Conservation (phyloP, 345 rosid species). For the Eucalyptus victrix region DNA sequence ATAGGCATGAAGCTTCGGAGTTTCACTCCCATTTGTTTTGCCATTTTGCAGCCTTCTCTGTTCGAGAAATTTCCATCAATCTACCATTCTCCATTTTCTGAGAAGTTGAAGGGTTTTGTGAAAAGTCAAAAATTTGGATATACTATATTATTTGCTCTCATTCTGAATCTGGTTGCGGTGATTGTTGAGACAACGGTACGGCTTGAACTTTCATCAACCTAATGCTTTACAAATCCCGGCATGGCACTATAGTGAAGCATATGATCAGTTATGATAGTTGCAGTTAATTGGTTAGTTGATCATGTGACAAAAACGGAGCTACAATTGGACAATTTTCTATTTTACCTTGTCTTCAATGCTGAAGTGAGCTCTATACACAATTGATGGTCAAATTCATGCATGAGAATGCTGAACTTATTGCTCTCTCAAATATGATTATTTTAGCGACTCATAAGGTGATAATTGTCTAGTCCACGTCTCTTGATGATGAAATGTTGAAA, state of each 20-base stretch:
- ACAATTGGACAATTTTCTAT: neutral
- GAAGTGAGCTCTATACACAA: neutral
- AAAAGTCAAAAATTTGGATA: slow-evolving; percentile 67
- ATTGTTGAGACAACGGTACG: slow-evolving; percentile 91
- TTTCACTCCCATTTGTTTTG: neutral
- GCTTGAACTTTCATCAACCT: neutral
- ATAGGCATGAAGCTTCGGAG: neutral
- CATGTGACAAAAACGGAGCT: neutral
- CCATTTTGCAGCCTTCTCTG: slow-evolving; percentile 56
- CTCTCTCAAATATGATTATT: neutral
- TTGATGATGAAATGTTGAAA: neutral
- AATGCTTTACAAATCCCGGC: neutral
- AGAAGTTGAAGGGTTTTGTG: slow-evolving; percentile 62
- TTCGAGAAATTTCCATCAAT: slow-evolving; percentile 49
- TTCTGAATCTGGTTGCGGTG: slow-evolving; percentile 75
- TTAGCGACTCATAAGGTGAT: neutral
- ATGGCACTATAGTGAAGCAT: neutral
- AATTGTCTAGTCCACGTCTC: neutral
- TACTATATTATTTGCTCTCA: slow-evolving; percentile 55
- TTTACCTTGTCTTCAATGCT: neutral
- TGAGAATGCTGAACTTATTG: neutral
- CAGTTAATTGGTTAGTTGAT: neutral
- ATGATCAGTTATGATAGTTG: neutral
- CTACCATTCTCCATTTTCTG: slow-evolving; percentile 59
- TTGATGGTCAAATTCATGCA: neutral